Percentiles rank a stretch among this genome's conserved stretches.
Evolutionary conservation across 345 rosid genomes (phyloP).

Genomic region (Brassica nigra): DNA sequence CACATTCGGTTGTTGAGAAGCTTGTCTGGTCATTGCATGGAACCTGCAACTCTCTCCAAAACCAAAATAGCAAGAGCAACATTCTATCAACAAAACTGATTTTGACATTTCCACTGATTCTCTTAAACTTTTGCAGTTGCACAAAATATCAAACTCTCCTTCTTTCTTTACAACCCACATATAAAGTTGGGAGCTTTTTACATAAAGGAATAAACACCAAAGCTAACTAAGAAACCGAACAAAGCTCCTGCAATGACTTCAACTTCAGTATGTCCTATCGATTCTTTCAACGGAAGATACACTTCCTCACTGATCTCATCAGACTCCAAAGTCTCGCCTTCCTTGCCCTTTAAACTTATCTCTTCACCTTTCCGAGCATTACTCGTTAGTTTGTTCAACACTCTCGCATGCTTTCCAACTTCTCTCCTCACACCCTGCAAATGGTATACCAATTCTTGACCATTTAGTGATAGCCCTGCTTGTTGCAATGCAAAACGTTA

Average conservation of each 20-base stretch:
- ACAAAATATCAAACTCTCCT: slow-evolving; percentile 15
- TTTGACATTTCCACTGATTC: slow-evolving; percentile 20
- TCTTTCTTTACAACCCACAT: neutral
- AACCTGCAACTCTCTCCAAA: slow-evolving; percentile 77
- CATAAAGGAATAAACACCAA: slow-evolving; percentile 43
- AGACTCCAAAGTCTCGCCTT: slow-evolving; percentile 10
- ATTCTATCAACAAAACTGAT: neutral
- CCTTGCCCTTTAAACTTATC: slow-evolving; percentile 26
- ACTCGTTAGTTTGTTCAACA: slow-evolving; percentile 49
- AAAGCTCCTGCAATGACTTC: slow-evolving; percentile 84
- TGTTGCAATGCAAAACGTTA: neutral
- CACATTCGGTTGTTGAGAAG: slow-evolving; percentile 46
- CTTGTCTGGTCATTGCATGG: slow-evolving; percentile 51
- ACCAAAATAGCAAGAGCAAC: slow-evolving; percentile 16
- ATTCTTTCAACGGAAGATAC: slow-evolving; percentile 58
- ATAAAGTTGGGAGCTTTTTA: neutral
- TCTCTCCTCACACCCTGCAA: slow-evolving; percentile 90
- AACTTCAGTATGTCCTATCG: slow-evolving; percentile 81
- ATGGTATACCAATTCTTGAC: neutral
- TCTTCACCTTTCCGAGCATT: slow-evolving; percentile 33
- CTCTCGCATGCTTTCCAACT: slow-evolving; percentile 83
- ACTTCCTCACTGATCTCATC: slow-evolving; percentile 32
- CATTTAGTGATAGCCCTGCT: neutral
- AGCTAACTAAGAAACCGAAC: slow-evolving; percentile 65
- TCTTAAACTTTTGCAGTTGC: neutral